Percentiles rank a stretch among this genome's conserved stretches.
These are phyloP conservation scores for Solanum chiquidenum DNA, from an alignment of 257 asterid genomes.

Conservation along the genomic window DNA sequence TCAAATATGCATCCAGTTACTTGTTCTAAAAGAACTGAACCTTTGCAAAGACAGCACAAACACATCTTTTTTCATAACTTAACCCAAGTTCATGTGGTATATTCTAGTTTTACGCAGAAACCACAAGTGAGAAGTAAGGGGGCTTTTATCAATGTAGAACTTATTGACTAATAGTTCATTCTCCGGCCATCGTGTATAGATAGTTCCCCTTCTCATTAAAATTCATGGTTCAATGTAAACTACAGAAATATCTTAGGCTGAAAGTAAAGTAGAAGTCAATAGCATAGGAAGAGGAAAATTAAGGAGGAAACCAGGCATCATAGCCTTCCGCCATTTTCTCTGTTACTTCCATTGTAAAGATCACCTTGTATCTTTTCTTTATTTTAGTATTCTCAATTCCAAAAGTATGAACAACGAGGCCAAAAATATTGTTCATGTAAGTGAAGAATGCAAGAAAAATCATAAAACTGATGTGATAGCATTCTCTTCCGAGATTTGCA, in stretches of 20 bases:
- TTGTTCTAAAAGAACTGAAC: neutral
- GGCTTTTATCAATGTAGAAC: neutral
- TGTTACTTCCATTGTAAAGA: neutral
- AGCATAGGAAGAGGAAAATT: neutral
- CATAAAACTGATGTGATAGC: neutral
- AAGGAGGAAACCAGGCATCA: neutral
- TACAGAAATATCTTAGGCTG: neutral
- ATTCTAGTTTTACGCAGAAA: neutral
- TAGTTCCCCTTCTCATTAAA: neutral
- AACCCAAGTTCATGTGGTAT: neutral
- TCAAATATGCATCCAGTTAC: neutral
- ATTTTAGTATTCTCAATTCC: neutral
- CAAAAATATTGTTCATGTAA: neutral
- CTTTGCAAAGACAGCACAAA: neutral
- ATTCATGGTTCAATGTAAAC: neutral
- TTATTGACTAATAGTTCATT: neutral
- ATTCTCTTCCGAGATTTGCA: neutral
- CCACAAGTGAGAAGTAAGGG: neutral
- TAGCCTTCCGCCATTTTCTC: neutral
- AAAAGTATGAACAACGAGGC: neutral
- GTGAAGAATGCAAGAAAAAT: neutral
- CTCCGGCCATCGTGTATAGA: neutral
- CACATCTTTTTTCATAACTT: neutral
- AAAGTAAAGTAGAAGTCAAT: neutral
- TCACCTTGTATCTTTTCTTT: neutral